Conservation (phyloP, 257 asterid genomes). For the Przewalskia tangutica region DNA sequence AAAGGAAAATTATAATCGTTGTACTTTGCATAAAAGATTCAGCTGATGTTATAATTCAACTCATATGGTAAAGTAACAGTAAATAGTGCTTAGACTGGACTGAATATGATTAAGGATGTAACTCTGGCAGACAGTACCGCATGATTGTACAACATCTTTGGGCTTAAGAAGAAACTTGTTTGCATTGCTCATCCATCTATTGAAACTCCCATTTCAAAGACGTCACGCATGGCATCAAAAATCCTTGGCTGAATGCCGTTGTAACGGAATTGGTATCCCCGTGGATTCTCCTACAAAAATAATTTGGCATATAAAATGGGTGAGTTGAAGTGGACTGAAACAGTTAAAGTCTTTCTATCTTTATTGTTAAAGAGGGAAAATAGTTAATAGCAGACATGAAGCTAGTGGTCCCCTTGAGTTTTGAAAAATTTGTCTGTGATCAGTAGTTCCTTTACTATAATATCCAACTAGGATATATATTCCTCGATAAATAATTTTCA, state of each 20-base stretch:
- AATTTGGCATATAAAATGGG: not conserved
- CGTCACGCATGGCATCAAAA: slow-evolving; percentile 28
- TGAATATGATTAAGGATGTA: not conserved
- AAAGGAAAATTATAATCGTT: not conserved
- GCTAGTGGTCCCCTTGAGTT: not conserved
- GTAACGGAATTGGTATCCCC: not conserved
- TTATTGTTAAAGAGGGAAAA: not conserved
- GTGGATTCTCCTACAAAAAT: not conserved
- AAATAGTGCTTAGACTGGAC: not conserved
- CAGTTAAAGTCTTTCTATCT: not conserved
- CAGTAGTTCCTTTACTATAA: not conserved
- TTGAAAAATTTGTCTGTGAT: not conserved
- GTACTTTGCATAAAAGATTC: not conserved
- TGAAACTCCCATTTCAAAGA: slow-evolving; percentile 31
- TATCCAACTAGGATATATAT: not conserved
- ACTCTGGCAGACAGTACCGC: not conserved
- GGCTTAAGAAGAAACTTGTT: not conserved
- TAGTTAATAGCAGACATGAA: not conserved
- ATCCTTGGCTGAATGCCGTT: not conserved
- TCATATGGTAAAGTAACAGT: not conserved
- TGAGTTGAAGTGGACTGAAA: not conserved
- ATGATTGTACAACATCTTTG: not conserved
- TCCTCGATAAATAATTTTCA: not conserved
- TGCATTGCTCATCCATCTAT: not conserved
- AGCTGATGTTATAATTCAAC: not conserved